Evolutionary conservation across 768 basidiomycete genomes (phyloP).

Genomic region (Rhodosporidiobolus sp.): DNA sequence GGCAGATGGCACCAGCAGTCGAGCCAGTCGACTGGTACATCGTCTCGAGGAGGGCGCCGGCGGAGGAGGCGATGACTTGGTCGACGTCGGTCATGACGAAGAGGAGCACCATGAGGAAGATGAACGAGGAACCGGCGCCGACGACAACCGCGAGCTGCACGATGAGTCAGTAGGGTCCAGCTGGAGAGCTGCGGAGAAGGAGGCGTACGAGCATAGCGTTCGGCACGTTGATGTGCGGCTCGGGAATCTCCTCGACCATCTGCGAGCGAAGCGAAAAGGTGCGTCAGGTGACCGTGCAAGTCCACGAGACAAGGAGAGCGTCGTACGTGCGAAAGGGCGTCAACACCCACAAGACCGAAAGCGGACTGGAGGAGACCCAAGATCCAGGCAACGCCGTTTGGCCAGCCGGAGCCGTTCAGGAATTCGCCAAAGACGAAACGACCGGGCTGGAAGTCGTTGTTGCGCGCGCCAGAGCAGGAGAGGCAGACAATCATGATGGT

Average conservation of each 20-base stretch:
- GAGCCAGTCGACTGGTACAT: conserved; percentile 41
- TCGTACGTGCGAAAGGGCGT: conserved; percentile 26
- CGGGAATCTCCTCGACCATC: conserved; percentile 38
- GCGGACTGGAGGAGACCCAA: conserved; percentile 40
- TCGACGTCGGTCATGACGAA: conserved; percentile 41
- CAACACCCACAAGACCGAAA: conserved; percentile 38
- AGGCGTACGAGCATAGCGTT: conserved; percentile 38
- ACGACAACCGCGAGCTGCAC: conserved; percentile 37
- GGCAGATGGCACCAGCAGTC: conserved; percentile 14
- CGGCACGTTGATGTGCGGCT: conserved; percentile 41
- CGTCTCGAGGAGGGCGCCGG: conserved; percentile 39
- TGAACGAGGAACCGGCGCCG: conserved; percentile 34
- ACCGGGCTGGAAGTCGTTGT: conserved; percentile 36
- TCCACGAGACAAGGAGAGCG: no score
- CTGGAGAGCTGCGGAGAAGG: no score
- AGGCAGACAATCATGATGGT: conserved; percentile 31
- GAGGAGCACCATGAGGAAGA: conserved; percentile 43
- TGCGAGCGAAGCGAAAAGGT: neutral
- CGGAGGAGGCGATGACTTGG: conserved; percentile 29
- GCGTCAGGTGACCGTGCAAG: neutral
- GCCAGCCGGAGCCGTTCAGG: conserved; percentile 21
- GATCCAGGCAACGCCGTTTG: conserved; percentile 32
- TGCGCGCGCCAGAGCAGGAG: conserved; percentile 8
- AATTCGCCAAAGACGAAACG: conserved; percentile 40
- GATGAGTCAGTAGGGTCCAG: no score